phyloP scores from a whole-genome alignment of 2,329 filamentous ascomycete species.

The Bipolaris gigantea region DNA sequence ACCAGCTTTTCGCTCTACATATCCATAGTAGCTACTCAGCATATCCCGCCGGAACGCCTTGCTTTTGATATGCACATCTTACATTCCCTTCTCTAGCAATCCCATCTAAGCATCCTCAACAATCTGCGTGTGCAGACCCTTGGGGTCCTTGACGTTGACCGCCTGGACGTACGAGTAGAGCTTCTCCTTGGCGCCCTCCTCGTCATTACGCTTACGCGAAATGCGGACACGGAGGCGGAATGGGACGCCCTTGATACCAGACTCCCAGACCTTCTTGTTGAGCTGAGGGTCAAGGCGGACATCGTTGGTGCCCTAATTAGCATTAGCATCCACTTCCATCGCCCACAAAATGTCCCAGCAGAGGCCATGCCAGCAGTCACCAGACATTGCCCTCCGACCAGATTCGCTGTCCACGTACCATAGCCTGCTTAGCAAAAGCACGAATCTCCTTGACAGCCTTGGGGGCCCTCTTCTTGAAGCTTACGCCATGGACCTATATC shows the following conservation, averaged over 20 bases:
- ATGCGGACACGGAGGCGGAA: conserved; percentile 98
- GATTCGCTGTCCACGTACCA: conserved; percentile 68
- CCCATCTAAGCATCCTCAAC: conserved; percentile 66
- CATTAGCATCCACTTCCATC: conserved; percentile 16
- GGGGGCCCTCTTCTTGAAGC: conserved; percentile 99
- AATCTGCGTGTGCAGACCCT: conserved; percentile 91
- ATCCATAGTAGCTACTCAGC: conserved; percentile 38
- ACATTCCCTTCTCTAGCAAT: conserved; percentile 13
- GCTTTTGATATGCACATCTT: conserved; percentile 37
- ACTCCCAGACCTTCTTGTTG: conserved; percentile 99
- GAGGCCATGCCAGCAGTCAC: background rate
- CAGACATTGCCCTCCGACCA: background rate
- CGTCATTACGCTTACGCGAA: conserved; percentile 99
- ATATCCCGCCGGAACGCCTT: conserved; percentile 41
- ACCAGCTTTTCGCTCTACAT: conserved; percentile 38
- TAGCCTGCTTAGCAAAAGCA: conserved; percentile 86
- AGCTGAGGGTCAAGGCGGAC: conserved; percentile 97
- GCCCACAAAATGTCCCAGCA: background rate
- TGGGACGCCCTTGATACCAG: conserved; percentile 97
- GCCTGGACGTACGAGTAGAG: conserved; percentile 99
- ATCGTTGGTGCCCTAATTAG: conserved; percentile 81
- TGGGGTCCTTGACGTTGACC: conserved; percentile 98
- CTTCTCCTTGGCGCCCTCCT: conserved; percentile 99
- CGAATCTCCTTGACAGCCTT: conserved; percentile 99
- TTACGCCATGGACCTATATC: conserved; percentile 86